Percentiles rank a stretch among this genome's conserved stretches.
Evolutionary conservation across 2,329 filamentous ascomycete species (phyloP).

Genomic region (Monilinia vaccinii-corymbosi): DNA sequence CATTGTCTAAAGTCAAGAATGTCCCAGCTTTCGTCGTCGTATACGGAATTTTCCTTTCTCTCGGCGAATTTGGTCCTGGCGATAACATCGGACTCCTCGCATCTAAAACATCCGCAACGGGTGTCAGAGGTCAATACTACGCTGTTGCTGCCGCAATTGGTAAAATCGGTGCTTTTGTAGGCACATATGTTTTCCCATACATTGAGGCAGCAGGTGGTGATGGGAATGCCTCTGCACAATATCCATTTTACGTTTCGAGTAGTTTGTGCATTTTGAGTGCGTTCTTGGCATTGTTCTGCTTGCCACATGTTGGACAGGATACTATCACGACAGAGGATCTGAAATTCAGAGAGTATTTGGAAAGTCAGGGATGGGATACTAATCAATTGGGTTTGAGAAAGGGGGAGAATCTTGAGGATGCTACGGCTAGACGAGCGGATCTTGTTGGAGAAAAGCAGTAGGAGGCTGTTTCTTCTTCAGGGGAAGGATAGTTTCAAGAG

Average conservation of each 20-base stretch:
- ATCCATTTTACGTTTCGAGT: conserved; percentile 83
- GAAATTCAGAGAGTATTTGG: conserved; percentile 65
- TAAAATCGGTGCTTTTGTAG: conserved; percentile 77
- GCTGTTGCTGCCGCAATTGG: conserved; percentile 64
- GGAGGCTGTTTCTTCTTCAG: not conserved
- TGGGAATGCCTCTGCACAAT: conserved; percentile 58
- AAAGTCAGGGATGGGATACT: conserved; percentile 68
- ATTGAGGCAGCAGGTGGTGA: conserved; percentile 53
- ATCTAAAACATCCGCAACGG: conserved; percentile 79
- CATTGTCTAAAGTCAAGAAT: conserved; percentile 55
- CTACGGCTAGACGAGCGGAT: not conserved
- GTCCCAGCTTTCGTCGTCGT: conserved; percentile 71
- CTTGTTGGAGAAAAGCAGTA: not conserved
- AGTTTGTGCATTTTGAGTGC: conserved; percentile 69
- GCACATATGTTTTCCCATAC: conserved; percentile 72
- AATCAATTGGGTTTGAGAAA: conserved; percentile 39
- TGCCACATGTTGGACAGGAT: conserved; percentile 76
- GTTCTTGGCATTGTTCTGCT: conserved; percentile 51
- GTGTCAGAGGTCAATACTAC: conserved; percentile 73
- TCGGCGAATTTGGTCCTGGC: conserved; percentile 77
- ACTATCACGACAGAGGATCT: conserved; percentile 73
- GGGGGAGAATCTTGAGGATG: conserved; percentile 14
- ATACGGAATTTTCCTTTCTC: conserved; percentile 67
- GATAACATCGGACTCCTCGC: conserved; percentile 87
- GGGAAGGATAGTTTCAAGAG: too few species aligned